Evolutionary conservation across 257 asterid genomes (phyloP).

Genomic region (Orobanche coerulescens): DNA sequence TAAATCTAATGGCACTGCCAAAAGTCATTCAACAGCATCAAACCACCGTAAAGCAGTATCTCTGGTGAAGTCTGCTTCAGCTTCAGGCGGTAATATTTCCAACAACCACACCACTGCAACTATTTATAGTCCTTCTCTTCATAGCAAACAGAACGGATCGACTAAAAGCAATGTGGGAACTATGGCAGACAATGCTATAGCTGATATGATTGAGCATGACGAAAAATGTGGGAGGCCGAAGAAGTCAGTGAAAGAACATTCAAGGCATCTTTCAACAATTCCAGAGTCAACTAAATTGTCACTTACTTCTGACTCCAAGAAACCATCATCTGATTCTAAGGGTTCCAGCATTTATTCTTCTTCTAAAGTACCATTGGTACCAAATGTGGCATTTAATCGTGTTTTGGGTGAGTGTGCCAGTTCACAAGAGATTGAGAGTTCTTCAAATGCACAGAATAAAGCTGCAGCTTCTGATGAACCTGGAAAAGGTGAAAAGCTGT

Average conservation of each 20-base stretch:
- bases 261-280: constrained; percentile 41
- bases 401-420: constrained; percentile 43
- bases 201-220: constrained; percentile 45
- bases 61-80: constrained; percentile 41
- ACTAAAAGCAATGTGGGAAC: constrained; percentile 40
- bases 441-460: constrained; percentile 40
- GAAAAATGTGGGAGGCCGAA: constrained; percentile 48
- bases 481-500: constrained; percentile 56
- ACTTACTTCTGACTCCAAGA: constrained; percentile 49
- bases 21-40: constrained; percentile 34
- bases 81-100: constrained; percentile 28
- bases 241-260: constrained; percentile 52
- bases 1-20: constrained; percentile 32
- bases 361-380: constrained; percentile 31
- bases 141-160: constrained; percentile 35
- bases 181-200: constrained; percentile 33
- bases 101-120: constrained; percentile 28
- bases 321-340: constrained; percentile 44
- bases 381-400: constrained; percentile 30
- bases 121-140: constrained; percentile 34
- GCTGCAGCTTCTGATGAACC: constrained; percentile 36
- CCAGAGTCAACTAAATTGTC: constrained; percentile 43
- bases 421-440: constrained; percentile 37
- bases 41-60: constrained; percentile 43
- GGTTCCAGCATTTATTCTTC: constrained; percentile 38